Base-by-base conservation (phyloP, 73 alveolate species). In the Uronychia setigera region DNA sequence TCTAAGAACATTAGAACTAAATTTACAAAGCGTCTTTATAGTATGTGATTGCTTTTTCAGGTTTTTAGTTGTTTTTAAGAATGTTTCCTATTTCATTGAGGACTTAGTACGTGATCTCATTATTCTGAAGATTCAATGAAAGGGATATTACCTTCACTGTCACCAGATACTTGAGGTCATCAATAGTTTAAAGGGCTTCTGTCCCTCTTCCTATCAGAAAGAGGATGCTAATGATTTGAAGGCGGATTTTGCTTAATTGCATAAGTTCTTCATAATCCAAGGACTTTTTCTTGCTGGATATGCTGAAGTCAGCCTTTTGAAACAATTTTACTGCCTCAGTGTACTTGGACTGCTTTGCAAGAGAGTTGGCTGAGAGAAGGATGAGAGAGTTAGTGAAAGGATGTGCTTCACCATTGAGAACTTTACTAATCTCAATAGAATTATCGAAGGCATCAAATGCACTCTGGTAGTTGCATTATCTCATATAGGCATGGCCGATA, bases 391-490 rank as follows among this genome's bases (percentile, higher is more conserved):
- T 79, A 25, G 86, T 80, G 1, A 28, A 28, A 5, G 34, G 30
- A 29, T 80, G 79, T 1, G 34, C 0, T 59, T 80, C 58, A 35
- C 86, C 86, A 25, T 80, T 29, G 0, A 80, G 31, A 35, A 26
- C 58, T 30, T 80, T 80, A 32, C 79, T 46, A 11, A 80, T 58
- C 58, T 80, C 86, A 34, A 29, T 33, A 34, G 86, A 77, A 80
- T 80, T 67, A 57, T 80, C 86, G 79, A 33, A 80, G 29, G 78
- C 35, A 5, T 80, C 86, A 28, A 33, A 80, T 28, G 86, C 86
- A 1, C 57, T 76, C n/a, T 77, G 30, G 31, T 34, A 57, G 19
- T 46, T 46, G 5, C 67, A 35, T 1, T 31, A 77, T 57, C 30
- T 80, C 26, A n/a, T 29, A 59, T 80, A 80, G 28, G 78, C 75